Base-by-base conservation (phyloP, 441 rosid genomes). In the Erodium trifolium region DNA sequence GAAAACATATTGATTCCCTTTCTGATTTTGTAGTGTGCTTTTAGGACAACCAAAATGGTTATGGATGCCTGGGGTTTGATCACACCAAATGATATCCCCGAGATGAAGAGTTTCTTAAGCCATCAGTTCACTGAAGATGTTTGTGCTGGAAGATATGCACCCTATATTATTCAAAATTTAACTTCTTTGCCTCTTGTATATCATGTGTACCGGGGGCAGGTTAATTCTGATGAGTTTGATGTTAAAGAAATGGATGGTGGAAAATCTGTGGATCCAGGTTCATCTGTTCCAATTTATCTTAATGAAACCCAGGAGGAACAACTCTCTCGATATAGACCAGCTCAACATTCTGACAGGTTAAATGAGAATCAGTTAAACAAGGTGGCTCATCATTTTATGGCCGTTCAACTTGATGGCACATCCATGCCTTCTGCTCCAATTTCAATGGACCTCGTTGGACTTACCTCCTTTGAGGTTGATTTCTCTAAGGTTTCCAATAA, bases 371-470 rank as follows among this genome's bases (percentile, higher is more conserved):
- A 82, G 73, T 76, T 86, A 71, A 81, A 78, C 72, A 85, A 87
- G 72, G 90, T 83, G 69, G 73, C 81, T 77, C 97, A 91, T 78
- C 87, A 90, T 78, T 87, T 86, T 70, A 86, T 94, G 88, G 77
- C 80, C 77, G 76, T 94, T 79, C 88, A 86, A 75, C 87, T 91
- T 72, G 97, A 88, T 62, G 96, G 97, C 70, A 88, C 86, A 74
- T 84, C 87, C 77, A 68, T 75, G 70, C 88, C 96, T 75, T 91
- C 97, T 72, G 81, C 76, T 79, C 90, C 93, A 45, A 79, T 85
- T 77, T 94, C 97, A 37, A 94, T 94, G 91, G 99, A 94, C 83
- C 88, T 88, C 72, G 93, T 90, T 45, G 97, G 99, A 75, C 72
- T 86, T 67, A 80, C 92, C 68, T 86, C 79, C 79, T 91, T 94